Evolutionary conservation across 768 basidiomycete species (phyloP), one percentile per base, ranked within the genome.

Genomic region (Tricholomella constricta): DNA sequence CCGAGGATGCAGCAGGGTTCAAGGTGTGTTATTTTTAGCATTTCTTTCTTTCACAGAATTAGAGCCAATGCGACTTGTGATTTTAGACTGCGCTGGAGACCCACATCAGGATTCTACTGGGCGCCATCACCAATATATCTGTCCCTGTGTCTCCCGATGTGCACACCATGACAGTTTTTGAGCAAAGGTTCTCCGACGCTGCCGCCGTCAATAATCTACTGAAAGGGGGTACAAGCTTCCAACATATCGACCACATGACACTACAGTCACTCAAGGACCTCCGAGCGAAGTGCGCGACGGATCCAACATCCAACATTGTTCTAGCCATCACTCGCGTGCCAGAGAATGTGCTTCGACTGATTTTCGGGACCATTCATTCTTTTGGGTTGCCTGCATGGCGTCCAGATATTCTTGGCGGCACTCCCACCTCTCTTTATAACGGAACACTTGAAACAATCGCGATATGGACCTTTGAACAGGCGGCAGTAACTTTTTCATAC

Each of bases 281-380:
- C 2, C 3, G 37, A 20, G 19, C 19, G 2, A 14, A 17, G 5
- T 35, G 34, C n/a, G 37, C 37, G 3, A 19, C 37, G 8, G 37
- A 38, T 7, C 37, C 19, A 2, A 38, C 37, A 4, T 38, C 37
- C 15, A 17, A 19, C 17, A 38, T 38, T 38, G 37, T 19, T 20
- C 37, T 38, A 4, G 37, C 37, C 4, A 38, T 38, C 17, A 7
- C n/a, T 7, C 19, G 19, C 17, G 19, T 38, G 4, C 10, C 37
- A 6, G 19, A 48, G 5, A 1, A 49, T 17, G 25, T 19, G 0
- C n/a, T 35, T 37, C 27, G 12, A 7, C 36, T 40, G 9, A 49
- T 49, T 25, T 49, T 49, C 17, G 48, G 22, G 2, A 40, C 37
- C 26, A 27, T 40, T 20, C 48, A 49, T 27, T 40, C 27, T n/a